Conservation (phyloP, 2,329 filamentous ascomycete genomes). For the Colletotrichum acutatum region DNA sequence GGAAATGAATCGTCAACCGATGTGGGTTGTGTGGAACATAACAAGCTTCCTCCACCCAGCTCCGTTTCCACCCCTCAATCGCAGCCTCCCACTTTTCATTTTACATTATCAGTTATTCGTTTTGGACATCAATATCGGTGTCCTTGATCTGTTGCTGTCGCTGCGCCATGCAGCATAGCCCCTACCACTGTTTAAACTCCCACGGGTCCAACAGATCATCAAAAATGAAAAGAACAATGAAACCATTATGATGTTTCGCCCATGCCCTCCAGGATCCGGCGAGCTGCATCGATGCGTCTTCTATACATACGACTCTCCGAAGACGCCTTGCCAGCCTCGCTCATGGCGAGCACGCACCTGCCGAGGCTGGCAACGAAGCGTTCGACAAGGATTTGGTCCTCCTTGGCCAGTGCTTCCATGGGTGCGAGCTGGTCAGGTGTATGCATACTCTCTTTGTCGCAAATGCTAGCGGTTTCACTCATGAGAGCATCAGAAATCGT, state of each 20-base stretch:
- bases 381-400: slow-evolving; percentile 71
- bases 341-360: slow-evolving; percentile 68
- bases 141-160: background rate
- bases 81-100: slow-evolving; percentile 28
- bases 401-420: slow-evolving; percentile 59
- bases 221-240: slow-evolving; percentile 25
- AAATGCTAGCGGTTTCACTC: slow-evolving; percentile 57
- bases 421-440: slow-evolving; percentile 49
- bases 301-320: slow-evolving; percentile 73
- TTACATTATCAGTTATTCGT: slow-evolving; percentile 31
- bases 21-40: background rate
- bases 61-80: background rate
- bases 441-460: slow-evolving; percentile 46
- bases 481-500: slow-evolving; percentile 61
- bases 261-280: slow-evolving; percentile 77
- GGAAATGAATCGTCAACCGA: slow-evolving; percentile 38
- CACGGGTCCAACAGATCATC: slow-evolving; percentile 1
- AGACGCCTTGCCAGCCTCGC: slow-evolving; percentile 64
- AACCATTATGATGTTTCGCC: slow-evolving; percentile 48
- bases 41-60: background rate
- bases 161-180: slow-evolving; percentile 5
- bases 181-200: slow-evolving; percentile 1
- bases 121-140: slow-evolving; percentile 26
- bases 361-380: slow-evolving; percentile 69
- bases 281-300: slow-evolving; percentile 79